Conservation (phyloP, 2,329 filamentous ascomycete genomes). For the Fusarium protoensiforme region DNA sequence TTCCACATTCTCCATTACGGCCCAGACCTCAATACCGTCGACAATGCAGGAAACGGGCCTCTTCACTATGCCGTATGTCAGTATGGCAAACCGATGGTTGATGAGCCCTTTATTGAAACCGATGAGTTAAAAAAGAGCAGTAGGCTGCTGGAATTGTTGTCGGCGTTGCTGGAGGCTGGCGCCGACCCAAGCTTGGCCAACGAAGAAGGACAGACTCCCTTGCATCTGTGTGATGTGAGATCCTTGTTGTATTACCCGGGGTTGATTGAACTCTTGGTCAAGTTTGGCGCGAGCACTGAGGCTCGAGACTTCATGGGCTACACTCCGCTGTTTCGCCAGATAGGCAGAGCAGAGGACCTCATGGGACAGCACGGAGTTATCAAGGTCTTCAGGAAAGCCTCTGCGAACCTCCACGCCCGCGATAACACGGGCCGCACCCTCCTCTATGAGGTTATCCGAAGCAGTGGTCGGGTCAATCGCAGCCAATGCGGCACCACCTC, state of each 20-base stretch:
- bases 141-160: not conserved
- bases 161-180: conserved; percentile 28
- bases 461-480: not conserved
- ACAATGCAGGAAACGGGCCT: conserved; percentile 34
- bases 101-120: not conserved
- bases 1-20: conserved; percentile 29
- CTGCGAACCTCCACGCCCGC: not conserved
- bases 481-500: not conserved
- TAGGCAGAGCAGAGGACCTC: not conserved
- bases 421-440: conserved; percentile 21
- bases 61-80: conserved; percentile 29
- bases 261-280: not conserved
- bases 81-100: not conserved
- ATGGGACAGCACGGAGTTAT: not conserved
- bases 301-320: conserved; percentile 12
- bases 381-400: not conserved
- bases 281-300: conserved; percentile 12
- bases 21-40: conserved; percentile 23
- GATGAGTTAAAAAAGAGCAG: not conserved
- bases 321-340: conserved; percentile 14
- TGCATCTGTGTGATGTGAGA: conserved; percentile 12
- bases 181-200: conserved; percentile 34
- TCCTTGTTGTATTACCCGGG: not conserved
- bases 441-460: conserved; percentile 16
- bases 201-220: conserved; percentile 17